A percentile compares a stretch with the other conserved stretches of the same genome.
These are phyloP conservation scores for Plasmodium falciparum DNA, from an alignment of 169 alveolate genomes.

Conservation along the genomic window DNA sequence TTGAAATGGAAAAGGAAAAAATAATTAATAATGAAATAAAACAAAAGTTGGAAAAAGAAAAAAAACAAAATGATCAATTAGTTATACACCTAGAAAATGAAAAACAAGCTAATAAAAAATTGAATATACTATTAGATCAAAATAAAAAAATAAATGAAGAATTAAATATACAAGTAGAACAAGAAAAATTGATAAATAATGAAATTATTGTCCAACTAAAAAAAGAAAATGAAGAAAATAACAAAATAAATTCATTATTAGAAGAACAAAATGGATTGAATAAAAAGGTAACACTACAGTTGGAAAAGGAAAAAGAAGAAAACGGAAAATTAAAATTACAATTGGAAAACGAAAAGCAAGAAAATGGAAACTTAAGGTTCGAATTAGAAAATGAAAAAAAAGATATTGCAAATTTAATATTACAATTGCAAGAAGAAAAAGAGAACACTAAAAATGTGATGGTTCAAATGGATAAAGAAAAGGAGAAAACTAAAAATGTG, in stretches of 20 bases:
- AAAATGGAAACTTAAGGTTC: too few species aligned
- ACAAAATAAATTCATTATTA: too few species aligned
- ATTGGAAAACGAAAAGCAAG: background rate
- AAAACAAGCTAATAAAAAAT: constrained; percentile 7
- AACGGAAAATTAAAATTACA: too few species aligned
- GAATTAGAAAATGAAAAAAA: too few species aligned
- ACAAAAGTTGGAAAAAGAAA: constrained; percentile 9
- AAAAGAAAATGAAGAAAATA: constrained; percentile 7
- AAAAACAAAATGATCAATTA: background rate
- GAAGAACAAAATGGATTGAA: background rate
- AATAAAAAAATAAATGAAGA: background rate
- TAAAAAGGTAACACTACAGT: background rate
- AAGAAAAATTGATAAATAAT: constrained; percentile 5
- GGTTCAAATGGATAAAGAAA: too few species aligned
- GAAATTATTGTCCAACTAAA: background rate
- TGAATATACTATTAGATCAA: background rate
- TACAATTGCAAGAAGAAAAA: constrained; percentile 10
- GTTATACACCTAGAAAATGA: constrained; percentile 7
- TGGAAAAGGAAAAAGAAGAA: background rate
- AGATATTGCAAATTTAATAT: too few species aligned
- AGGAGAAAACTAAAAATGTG: background rate
- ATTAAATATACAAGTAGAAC: background rate
- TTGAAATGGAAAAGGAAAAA: constrained; percentile 21
- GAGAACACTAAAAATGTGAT: too few species aligned
- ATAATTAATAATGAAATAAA: background rate